Evolutionary conservation across 495 filamentous ascomycete species (phyloP).

Genomic region (Talaromyces liani): DNA sequence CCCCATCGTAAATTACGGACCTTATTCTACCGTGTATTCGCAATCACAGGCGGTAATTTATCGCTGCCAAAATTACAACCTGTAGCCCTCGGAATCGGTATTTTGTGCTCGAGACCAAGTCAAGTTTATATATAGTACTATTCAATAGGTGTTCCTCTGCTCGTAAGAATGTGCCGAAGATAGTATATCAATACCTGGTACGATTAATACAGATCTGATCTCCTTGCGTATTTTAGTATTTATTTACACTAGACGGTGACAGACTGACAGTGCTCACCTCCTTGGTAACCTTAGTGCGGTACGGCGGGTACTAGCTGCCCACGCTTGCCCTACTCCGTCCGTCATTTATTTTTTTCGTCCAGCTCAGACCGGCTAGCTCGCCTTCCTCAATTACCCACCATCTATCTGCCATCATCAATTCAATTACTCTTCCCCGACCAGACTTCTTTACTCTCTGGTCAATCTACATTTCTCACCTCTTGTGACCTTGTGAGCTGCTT

Average conservation of each 20-base stretch:
- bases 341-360: not conserved
- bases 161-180: not conserved
- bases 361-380: not conserved
- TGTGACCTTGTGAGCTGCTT: not conserved
- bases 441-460: not conserved
- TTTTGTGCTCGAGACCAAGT: not conserved
- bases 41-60: not conserved
- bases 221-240: not conserved
- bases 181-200: not conserved
- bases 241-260: not conserved
- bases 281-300: not conserved
- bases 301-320: not conserved
- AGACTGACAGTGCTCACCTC: not conserved
- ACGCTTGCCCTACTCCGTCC: not conserved
- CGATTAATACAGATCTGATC: not conserved
- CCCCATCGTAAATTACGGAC: conserved; percentile 2
- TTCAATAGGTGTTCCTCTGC: not conserved
- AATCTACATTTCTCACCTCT: conserved; percentile 9
- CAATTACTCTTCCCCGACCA: conserved; percentile 11
- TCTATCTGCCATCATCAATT: conserved; percentile 9
- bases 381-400: conserved; percentile 10
- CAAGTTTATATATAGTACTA: not conserved
- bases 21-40: conserved; percentile 3
- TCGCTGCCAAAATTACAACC: not conserved
- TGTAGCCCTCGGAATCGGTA: not conserved